Evolutionary conservation across 208 protist species (phyloP).

Genomic region (Trypanosoma melophagium): DNA sequence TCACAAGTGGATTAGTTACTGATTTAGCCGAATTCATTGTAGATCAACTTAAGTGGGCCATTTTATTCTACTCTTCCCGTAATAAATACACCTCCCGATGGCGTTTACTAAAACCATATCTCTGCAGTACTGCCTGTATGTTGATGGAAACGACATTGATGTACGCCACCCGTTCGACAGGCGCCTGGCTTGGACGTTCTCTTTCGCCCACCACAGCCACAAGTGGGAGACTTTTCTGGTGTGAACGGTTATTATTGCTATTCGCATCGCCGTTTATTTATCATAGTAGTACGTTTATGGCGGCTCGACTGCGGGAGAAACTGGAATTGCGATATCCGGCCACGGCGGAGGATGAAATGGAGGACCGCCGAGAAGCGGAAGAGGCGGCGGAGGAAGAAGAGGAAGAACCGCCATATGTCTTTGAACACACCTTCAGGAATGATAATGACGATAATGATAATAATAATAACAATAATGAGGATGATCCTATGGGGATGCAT

Average conservation of each 20-base stretch:
- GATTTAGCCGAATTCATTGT: slow-evolving; percentile 42
- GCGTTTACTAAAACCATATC: slow-evolving; percentile 59
- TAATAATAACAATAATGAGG: not conserved
- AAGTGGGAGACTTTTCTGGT: slow-evolving; percentile 54
- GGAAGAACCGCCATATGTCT: not conserved
- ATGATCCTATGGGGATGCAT: not conserved
- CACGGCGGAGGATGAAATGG: slow-evolving; percentile 52
- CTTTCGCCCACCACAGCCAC: slow-evolving; percentile 32
- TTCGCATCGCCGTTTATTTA: slow-evolving; percentile 32
- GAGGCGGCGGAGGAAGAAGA: slow-evolving; percentile 37
- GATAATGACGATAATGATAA: no score
- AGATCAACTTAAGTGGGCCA: slow-evolving; percentile 44
- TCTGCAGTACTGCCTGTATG: slow-evolving; percentile 19
- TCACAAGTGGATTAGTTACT: slow-evolving; percentile 42
- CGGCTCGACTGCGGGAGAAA: slow-evolving; percentile 12
- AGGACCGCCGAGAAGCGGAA: slow-evolving; percentile 45
- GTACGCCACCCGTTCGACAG: slow-evolving; percentile 33
- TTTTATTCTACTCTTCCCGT: slow-evolving; percentile 31
- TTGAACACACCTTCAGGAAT: not conserved
- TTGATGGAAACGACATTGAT: slow-evolving; percentile 33
- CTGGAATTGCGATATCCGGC: slow-evolving; percentile 46
- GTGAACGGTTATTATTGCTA: slow-evolving; percentile 39
- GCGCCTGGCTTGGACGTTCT: slow-evolving; percentile 32
- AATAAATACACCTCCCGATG: slow-evolving; percentile 42
- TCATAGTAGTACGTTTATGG: not conserved